A percentile compares a stretch with the other conserved stretches of the same genome.
These are phyloP conservation scores for Ceratobasidium sp. DNA, from an alignment of 1,284 basidiomycete species.

Conservation along the genomic window DNA sequence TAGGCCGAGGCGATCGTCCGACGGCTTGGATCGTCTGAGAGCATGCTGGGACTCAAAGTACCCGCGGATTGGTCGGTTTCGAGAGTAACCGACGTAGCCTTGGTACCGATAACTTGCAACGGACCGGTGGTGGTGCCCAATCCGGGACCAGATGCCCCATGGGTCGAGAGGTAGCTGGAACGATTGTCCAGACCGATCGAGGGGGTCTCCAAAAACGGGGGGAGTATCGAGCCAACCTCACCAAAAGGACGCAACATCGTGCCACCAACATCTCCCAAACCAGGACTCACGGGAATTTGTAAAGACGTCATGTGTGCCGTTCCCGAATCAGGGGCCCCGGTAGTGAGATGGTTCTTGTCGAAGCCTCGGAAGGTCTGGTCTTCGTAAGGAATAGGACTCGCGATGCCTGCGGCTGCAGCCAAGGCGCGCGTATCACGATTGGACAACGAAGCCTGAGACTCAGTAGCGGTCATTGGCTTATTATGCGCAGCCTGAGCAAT, in stretches of 20 bases:
- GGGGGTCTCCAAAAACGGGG: constrained; percentile 29
- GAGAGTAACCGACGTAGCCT: constrained; percentile 10
- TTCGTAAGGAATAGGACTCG: constrained; percentile 19
- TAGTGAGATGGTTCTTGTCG: not conserved
- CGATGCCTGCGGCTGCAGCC: constrained; percentile 33
- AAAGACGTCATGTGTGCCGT: not conserved
- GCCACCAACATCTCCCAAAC: constrained; percentile 30
- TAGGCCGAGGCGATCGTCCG: constrained; percentile 28
- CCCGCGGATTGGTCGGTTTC: constrained; percentile 8
- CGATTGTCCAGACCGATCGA: constrained; percentile 26
- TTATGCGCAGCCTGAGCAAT: constrained; percentile 28
- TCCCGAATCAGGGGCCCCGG: not conserved
- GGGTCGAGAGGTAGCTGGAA: constrained; percentile 34
- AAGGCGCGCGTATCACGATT: constrained; percentile 34
- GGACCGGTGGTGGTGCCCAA: constrained; percentile 26
- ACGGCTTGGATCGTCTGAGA: constrained; percentile 23
- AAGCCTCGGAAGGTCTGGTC: constrained; percentile 9
- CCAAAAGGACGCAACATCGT: constrained; percentile 33
- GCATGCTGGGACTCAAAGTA: constrained; percentile 7
- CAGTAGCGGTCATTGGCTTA: not conserved
- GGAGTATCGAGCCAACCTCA: constrained; percentile 29
- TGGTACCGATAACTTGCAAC: constrained; percentile 22
- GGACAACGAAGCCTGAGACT: constrained; percentile 23
- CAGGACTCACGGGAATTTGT: constrained; percentile 14
- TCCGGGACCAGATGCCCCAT: not conserved